Base-by-base conservation (phyloP, 257 asterid species). In the Fraxinus excelsior region DNA sequence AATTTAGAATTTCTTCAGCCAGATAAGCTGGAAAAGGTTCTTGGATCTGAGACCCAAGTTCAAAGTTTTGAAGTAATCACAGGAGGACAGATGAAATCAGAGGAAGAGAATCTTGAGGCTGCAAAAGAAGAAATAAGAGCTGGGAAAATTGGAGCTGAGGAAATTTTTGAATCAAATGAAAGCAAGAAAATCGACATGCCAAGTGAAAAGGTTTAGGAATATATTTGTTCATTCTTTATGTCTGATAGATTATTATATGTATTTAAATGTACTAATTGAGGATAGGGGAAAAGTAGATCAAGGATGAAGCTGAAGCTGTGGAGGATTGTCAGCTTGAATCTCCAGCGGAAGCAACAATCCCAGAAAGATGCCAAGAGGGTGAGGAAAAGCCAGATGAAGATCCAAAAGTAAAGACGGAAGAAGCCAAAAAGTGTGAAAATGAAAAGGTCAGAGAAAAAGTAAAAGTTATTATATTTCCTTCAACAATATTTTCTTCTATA, bases 281-380 rank as follows among this genome's bases (percentile, higher is more conserved):
- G 56, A 38, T 65, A 67, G 35, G 19, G 73, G 44, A 75, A 74
- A 67, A 78, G 79, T 85, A 78, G 85, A 70, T 64, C 79, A 64
- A 80, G 62, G 79, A 69, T 73, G 81, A 69, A 49, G 80, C 72
- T 78, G 84, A 82, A 73, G 79, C 77, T 72, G 80, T 44, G 67
- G 67, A 66, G 67, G 73, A 74, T 49, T 40, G 42, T 49, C 71
- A 79, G 65, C 69, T 67, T 81, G 81, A 40, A 53, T 80, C 75
- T 75, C 42, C 62, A 64, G 68, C 64, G 74, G 85, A 78, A 78
- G 85, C 77, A 72, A 80, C 74, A 44, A 67, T 80, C 40, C 62
- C 25, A 80, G 78, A 66, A 21, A 77, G 78, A 46, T 78, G 42
- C 78, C 67, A 12, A n/a, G 28, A 60, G 29, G 69, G 67, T 49